Percentiles rank a stretch among this genome's conserved stretches.
Conservation (phyloP, 192 early-diverging fungal species). For the Rhizophagus clarus region DNA sequence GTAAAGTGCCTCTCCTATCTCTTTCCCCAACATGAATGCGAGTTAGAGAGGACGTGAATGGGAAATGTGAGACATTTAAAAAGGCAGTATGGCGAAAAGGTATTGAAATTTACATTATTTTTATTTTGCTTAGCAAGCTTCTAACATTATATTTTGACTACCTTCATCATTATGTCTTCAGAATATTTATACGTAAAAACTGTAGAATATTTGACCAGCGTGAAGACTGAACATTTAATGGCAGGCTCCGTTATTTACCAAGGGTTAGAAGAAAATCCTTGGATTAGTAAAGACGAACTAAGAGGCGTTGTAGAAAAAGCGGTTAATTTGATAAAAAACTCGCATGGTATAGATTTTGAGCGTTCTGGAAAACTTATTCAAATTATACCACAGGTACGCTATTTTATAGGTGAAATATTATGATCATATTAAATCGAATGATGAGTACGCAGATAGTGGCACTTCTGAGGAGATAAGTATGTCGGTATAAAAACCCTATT, state of each 20-base stretch:
- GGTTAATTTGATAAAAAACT: conserved; percentile 9
- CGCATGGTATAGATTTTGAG: neutral
- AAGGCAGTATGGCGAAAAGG: no score
- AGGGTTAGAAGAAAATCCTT: conserved; percentile 11
- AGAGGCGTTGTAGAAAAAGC: neutral
- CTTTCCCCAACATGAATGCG: no score
- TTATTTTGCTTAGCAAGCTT: no score
- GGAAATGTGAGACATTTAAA: no score
- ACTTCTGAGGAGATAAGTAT: conserved; percentile 6
- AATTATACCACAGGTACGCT: neutral
- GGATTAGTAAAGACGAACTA: conserved; percentile 15
- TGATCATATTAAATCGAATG: neutral
- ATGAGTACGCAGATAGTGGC: neutral
- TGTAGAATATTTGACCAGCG: conserved; percentile 15
- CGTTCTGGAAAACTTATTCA: neutral
- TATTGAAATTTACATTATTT: no score
- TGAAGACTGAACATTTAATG: conserved; percentile 8
- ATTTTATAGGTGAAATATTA: neutral
- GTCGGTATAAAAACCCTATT: neutral
- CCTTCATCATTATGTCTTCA: neutral
- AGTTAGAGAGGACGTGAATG: no score
- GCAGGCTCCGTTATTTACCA: neutral
- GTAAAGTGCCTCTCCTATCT: no score
- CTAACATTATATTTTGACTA: no score
- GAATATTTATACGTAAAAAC: conserved; percentile 8